Evolutionary conservation across 257 asterid genomes (phyloP), one percentile per base, ranked within the genome.

Genomic region (Primulina eburnea): DNA sequence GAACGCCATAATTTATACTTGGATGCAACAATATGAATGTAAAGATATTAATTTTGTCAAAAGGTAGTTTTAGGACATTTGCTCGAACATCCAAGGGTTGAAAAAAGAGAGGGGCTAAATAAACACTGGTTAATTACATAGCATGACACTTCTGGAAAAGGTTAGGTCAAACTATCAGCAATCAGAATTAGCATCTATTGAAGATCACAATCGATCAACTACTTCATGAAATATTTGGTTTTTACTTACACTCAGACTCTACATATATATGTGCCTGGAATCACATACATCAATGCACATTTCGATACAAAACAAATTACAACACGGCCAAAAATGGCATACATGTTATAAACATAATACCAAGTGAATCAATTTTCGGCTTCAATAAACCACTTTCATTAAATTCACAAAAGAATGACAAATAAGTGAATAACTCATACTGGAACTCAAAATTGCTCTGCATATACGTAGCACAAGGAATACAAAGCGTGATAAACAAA

Each of bases 221-320:
- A 47, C 17, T 57, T 50, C 18, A 29, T 8, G 8, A 17, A 7
- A 53, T 28, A 63, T 62, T 40, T 14, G 2, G 29, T 43, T 17
- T 64, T 37, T 21, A 37, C 4, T 35, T 26, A 28, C 6, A 14
- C 53, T 8, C 10, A 5, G 4, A 55, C 12, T 18, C 38, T n/a
- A 57, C 59, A 58, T 62, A 14, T n/a, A 10, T 30, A 43, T 7
- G n/a, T 16, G 24, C 35, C 50, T 17, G 47, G 32, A 74, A 24
- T 62, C 56, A 64, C 55, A 34, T 37, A 55, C 12, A 58, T n/a
- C 26, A 63, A 52, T 34, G 40, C 56, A 30, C 60, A 60, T 50
- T 21, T 7, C 53, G 12, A 21, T 14, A 60, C 6, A 33, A 34
- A 35, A 64, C 20, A 24, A 24, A 24, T 24, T 24, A 34, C 21